Percentiles rank a stretch among this genome's conserved stretches.
Conservation (phyloP, 2,329 filamentous ascomycete species). For the Fusarium ambrosium region DNA sequence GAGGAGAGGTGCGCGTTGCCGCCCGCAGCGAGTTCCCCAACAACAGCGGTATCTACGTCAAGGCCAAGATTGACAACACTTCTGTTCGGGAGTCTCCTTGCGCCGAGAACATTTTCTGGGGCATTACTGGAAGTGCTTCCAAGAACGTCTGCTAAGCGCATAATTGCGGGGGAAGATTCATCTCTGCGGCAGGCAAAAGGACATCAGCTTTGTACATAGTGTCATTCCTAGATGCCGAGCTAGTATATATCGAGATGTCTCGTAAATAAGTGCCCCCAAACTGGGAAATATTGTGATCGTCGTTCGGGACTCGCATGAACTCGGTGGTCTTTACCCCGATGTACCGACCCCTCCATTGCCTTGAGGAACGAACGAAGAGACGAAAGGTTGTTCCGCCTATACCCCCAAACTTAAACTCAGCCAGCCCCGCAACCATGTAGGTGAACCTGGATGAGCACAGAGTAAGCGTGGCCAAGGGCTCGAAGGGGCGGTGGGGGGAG, state of each 20-base stretch:
- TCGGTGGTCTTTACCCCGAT: background rate
- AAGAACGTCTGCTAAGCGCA: constrained; percentile 54
- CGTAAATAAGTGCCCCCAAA: background rate
- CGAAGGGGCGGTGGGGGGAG: no score
- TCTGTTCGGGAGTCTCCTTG: constrained; percentile 67
- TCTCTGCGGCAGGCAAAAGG: background rate
- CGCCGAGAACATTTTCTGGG: constrained; percentile 64
- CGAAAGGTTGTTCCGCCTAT: no score
- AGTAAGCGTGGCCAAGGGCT: background rate
- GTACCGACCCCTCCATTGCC: background rate
- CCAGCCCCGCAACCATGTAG: no score
- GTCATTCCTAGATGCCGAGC: background rate
- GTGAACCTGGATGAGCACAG: no score
- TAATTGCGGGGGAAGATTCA: background rate
- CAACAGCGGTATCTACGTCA: constrained; percentile 64
- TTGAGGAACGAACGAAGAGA: no score
- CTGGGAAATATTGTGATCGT: background rate
- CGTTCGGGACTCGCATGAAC: background rate
- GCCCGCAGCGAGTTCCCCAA: constrained; percentile 68
- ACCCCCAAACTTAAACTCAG: no score
- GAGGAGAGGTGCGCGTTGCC: constrained; percentile 67
- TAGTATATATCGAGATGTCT: background rate
- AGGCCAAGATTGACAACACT: constrained; percentile 61
- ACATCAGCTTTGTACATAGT: background rate
- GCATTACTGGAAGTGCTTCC: constrained; percentile 59